These are phyloP conservation scores for Chaetomium sp. DNA, from an alignment of 2,329 filamentous ascomycete genomes.

Conservation along the genomic window DNA sequence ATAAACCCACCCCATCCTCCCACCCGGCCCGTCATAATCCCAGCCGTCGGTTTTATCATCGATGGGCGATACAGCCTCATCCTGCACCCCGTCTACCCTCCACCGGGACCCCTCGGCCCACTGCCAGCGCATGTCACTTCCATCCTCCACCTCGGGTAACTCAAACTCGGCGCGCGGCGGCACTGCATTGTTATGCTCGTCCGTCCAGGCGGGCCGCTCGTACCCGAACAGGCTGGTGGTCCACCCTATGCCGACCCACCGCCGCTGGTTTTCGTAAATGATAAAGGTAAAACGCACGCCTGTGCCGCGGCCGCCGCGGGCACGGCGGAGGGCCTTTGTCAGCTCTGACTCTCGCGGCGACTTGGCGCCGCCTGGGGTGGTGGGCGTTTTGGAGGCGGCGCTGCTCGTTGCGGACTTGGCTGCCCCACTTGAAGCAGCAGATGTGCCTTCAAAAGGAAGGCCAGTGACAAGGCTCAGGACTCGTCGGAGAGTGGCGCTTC, in stretches of 20 bases:
- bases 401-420: constrained; percentile 26
- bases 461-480: constrained; percentile 76
- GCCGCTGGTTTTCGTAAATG: constrained; percentile 91
- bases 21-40: constrained; percentile 62
- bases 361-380: constrained; percentile 28
- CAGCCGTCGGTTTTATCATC: constrained; percentile 45
- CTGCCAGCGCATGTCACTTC: constrained; percentile 60
- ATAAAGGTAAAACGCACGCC: constrained; percentile 96
- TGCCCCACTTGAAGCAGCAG: constrained; percentile 43
- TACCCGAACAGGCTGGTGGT: constrained; percentile 89
- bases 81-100: constrained; percentile 76
- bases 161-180: constrained; percentile 72
- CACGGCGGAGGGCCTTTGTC: constrained; percentile 47
- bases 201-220: constrained; percentile 89
- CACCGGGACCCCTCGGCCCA: constrained; percentile 88
- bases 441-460: constrained; percentile 64
- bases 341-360: constrained; percentile 49
- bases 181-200: constrained; percentile 86
- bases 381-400: constrained; percentile 32
- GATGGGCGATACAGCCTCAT: constrained; percentile 46
- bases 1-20: constrained; percentile 86
- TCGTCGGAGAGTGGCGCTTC: constrained; percentile 73
- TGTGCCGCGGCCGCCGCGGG: constrained; percentile 59
- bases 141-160: constrained; percentile 63
- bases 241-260: constrained; percentile 95